phyloP scores from a whole-genome alignment of 495 filamentous ascomycete species.

The Neurospora sp. region DNA sequence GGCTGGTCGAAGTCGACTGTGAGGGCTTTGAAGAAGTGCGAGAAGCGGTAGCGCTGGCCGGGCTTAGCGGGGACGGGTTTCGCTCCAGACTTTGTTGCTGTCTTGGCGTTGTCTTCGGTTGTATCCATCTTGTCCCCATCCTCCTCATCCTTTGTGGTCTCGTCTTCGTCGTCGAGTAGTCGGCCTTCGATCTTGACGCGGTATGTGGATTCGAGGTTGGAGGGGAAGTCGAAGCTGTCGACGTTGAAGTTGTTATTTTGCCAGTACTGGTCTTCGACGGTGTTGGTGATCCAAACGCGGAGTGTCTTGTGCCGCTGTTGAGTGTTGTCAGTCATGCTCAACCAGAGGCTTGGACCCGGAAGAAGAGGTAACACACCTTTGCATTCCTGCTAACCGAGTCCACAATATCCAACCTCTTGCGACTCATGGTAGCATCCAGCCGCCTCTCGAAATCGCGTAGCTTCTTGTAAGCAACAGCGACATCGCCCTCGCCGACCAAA shows the following conservation, averaged over 20 bases:
- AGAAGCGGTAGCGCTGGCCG: constrained; percentile 54
- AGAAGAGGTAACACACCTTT: constrained; percentile 42
- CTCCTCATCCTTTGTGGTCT: constrained; percentile 46
- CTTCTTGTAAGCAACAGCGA: constrained; percentile 68
- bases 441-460: constrained; percentile 80
- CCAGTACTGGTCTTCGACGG: constrained; percentile 90
- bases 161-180: constrained; percentile 68
- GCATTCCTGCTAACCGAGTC: constrained; percentile 71
- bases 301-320: constrained; percentile 65
- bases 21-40: constrained; percentile 91
- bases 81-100: neutral
- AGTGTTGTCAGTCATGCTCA: neutral
- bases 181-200: constrained; percentile 88
- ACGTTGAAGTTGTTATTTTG: constrained; percentile 56
- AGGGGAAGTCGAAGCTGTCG: constrained; percentile 65
- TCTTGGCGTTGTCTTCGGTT: constrained; percentile 48
- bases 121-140: constrained; percentile 54
- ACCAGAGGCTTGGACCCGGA: neutral
- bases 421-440: constrained; percentile 87
- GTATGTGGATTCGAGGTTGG: constrained; percentile 61
- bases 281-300: constrained; percentile 93
- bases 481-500: constrained; percentile 57
- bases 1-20: constrained; percentile 74
- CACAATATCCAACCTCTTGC: constrained; percentile 83
- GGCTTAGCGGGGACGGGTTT: constrained; percentile 28